Percentiles rank a stretch among this genome's conserved stretches.
phyloP scores from a whole-genome alignment of 2,329 filamentous ascomycete genomes.

The Aspergillus fischeri region DNA sequence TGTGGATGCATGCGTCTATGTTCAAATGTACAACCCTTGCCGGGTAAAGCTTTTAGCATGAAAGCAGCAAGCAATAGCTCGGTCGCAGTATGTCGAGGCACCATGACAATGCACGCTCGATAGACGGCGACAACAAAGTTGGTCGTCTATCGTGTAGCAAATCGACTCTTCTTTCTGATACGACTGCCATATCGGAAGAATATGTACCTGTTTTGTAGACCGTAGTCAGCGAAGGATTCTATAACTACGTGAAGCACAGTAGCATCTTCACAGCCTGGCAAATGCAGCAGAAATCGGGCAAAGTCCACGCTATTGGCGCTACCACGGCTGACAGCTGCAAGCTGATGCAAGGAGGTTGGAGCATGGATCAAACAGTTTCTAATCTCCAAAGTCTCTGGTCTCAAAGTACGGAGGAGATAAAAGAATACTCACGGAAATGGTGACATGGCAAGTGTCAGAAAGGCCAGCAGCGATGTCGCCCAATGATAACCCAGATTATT shows the following conservation, averaged over 20 bases:
- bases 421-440: slow-evolving; percentile 42
- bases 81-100: slow-evolving; percentile 1
- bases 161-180: slow-evolving; percentile 40
- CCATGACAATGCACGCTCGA: neutral
- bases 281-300: neutral
- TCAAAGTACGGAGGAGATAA: neutral
- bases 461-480: slow-evolving; percentile 43
- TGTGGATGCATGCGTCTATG: neutral
- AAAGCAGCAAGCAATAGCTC: neutral
- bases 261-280: neutral
- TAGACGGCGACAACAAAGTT: neutral
- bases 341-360: neutral
- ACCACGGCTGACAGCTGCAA: neutral
- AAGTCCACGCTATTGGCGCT: neutral
- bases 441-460: slow-evolving; percentile 41
- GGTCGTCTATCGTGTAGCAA: slow-evolving; percentile 26
- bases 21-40: neutral
- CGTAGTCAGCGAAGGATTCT: slow-evolving; percentile 1
- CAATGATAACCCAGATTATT: slow-evolving; percentile 44
- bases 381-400: neutral
- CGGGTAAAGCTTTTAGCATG: neutral
- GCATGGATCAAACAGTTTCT: neutral
- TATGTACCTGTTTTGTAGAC: slow-evolving; percentile 31
- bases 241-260: neutral
- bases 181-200: slow-evolving; percentile 42